These are phyloP conservation scores for Arthrocladium fulminans DNA, from an alignment of 2,329 filamentous ascomycete species.

Conservation along the genomic window DNA sequence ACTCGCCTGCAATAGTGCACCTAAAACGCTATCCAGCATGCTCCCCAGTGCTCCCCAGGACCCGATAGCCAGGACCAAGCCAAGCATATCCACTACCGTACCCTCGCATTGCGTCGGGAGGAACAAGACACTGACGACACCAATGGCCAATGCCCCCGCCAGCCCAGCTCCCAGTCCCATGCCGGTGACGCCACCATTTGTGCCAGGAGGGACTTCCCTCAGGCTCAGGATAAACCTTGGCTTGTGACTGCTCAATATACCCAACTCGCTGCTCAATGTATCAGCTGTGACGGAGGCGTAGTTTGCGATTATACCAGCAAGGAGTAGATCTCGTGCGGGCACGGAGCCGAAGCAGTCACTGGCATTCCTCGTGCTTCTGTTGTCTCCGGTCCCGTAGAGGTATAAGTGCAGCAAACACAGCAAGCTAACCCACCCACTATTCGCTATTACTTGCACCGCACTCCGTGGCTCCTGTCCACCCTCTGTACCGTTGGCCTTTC, in stretches of 20 bases:
- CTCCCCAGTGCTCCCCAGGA: slow-evolving; percentile 70
- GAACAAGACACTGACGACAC: slow-evolving; percentile 58
- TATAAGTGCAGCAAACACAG: slow-evolving; percentile 43
- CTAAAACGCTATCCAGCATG: slow-evolving; percentile 77
- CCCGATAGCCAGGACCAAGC: slow-evolving; percentile 49
- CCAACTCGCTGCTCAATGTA: slow-evolving; percentile 90
- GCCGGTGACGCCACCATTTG: slow-evolving; percentile 82
- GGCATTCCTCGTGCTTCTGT: background rate
- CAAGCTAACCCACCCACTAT: slow-evolving; percentile 69
- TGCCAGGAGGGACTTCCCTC: slow-evolving; percentile 74
- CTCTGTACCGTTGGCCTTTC: slow-evolving; percentile 11
- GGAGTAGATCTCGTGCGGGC: slow-evolving; percentile 42
- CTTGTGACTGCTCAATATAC: slow-evolving; percentile 67
- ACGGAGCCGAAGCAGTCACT: background rate
- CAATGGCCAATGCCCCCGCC: slow-evolving; percentile 60
- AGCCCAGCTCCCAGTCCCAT: slow-evolving; percentile 65
- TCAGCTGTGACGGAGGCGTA: slow-evolving; percentile 89
- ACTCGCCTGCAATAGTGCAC: slow-evolving; percentile 74
- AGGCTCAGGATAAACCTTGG: slow-evolving; percentile 82
- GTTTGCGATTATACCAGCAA: slow-evolving; percentile 63
- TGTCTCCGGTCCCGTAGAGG: slow-evolving; percentile 1
- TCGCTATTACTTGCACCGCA: slow-evolving; percentile 82
- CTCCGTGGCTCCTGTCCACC: slow-evolving; percentile 77
- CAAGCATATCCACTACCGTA: slow-evolving; percentile 40
- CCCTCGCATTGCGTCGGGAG: slow-evolving; percentile 55